Conservation (phyloP, 352 stramenopile species). For the Globisporangium cylindrosporum region DNA sequence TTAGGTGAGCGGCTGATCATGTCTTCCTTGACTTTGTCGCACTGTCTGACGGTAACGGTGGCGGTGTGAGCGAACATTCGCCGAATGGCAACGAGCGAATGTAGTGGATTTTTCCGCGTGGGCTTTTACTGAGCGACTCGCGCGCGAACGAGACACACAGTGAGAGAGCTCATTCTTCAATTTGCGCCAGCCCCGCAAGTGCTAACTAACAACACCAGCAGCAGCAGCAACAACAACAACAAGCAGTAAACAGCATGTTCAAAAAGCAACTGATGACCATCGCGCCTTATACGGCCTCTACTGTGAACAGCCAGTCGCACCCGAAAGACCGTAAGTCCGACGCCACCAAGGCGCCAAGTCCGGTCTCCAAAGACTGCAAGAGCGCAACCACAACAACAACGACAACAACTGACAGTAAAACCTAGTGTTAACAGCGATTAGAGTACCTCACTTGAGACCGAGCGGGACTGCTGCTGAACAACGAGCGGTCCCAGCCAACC, state of each 20-base stretch:
- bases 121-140: background rate
- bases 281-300: background rate
- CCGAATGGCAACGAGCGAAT: background rate
- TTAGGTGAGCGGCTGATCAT: background rate
- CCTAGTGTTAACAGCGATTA: background rate
- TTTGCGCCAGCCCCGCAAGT: background rate
- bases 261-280: background rate
- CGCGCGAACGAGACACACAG: background rate
- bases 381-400: background rate
- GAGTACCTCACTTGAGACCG: background rate
- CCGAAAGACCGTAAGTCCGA: conserved; percentile 1
- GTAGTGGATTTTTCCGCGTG: background rate
- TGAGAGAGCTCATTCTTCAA: background rate
- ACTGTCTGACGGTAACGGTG: background rate
- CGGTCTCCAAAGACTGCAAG: conserved; percentile 1
- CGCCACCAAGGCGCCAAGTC: conserved; percentile 1
- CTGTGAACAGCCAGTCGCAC: background rate
- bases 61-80: background rate
- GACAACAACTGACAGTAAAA: background rate
- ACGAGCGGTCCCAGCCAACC: too few relatives aligned
- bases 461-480: background rate
- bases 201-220: background rate
- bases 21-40: background rate
- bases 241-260: background rate
- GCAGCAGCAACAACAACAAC: background rate